Evolutionary conservation across 192 early-diverging fungal species (phyloP).

Genomic region (Backusella morwellensis): DNA sequence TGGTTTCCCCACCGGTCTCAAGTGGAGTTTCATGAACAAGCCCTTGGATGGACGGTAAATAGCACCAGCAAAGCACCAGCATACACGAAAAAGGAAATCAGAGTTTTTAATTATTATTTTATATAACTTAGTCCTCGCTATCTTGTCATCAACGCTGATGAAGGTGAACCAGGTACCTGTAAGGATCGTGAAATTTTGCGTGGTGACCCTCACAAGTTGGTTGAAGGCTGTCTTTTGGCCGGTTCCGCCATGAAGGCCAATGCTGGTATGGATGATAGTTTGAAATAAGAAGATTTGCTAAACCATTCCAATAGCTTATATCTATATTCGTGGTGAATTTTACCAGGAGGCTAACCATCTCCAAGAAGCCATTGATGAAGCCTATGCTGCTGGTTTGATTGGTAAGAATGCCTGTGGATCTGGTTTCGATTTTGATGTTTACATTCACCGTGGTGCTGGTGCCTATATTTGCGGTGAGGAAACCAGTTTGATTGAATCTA

Average conservation of each 20-base stretch:
- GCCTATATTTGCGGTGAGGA: constrained; percentile 99
- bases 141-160: constrained; percentile 97
- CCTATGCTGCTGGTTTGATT: constrained; percentile 93
- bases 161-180: constrained; percentile 99
- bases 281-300: too few relatives aligned
- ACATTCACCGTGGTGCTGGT: constrained; percentile 96
- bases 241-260: constrained; percentile 96
- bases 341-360: constrained; percentile 95
- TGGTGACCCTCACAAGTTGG: constrained; percentile 86
- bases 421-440: constrained; percentile 98
- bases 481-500: constrained; percentile 81
- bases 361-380: constrained; percentile 90
- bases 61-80: not conserved
- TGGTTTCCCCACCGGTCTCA: constrained; percentile 96
- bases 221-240: constrained; percentile 96
- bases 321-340: constrained; percentile 98
- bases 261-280: constrained; percentile 44
- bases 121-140: constrained; percentile 73
- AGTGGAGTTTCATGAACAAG: constrained; percentile 99
- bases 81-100: not conserved
- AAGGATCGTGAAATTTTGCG: constrained; percentile 82
- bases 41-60: constrained; percentile 69
- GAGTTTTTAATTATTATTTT: not conserved
- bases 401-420: constrained; percentile 97
- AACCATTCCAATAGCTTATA: constrained; percentile 59